Base-by-base conservation (phyloP, 1,139 yeast genomes). In the Dujonia santamariae region DNA sequence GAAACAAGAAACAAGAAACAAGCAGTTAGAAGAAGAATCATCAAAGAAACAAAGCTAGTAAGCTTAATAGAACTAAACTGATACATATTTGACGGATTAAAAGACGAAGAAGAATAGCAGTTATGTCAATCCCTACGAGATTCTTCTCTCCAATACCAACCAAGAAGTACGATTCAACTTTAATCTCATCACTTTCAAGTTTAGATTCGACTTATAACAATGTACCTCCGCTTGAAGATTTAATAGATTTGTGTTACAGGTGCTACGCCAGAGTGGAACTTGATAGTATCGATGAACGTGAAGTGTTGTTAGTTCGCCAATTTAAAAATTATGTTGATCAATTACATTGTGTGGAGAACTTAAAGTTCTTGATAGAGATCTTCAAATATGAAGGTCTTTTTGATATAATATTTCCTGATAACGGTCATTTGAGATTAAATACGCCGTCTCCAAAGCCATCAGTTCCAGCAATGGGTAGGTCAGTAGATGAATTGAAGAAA, bases 311-410 rank as follows among this genome's bases (percentile, higher is more conserved):
- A 18, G 51, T 54, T 7, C 43, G 45, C 17, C 41, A 41, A 15
- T 60, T 60, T 29, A 47, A 45, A 22, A 42, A 45, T 8, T 55
- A 45, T 33, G 41, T 53, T 6, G 34, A 32, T 12, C 44, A 54
- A 9, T 44, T 58, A 13, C 77, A 71, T 43, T 67, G 74, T 46
- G 59, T 58, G 39, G 79, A 73, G 48, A 72, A 70, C 46, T 54
- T 73, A 31, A 49, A 58, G 32, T 73, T 73, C 42, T 50, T 73
- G 27, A 56, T 72, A 5, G 72, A 68, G 37, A 66, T 72, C 13
- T 70, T 56, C 50, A 65, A 63, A 35, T 72, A 72, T 47, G 74
- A 68, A 42, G 54, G 55, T 45, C 53, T 47, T 41, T 60, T 50
- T 41, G 59, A 54, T 32, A 47, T 50, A 23, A 41, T 54, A 14